Conservation (phyloP, 2,329 filamentous ascomycete genomes). For the Xylariales sp. region DNA sequence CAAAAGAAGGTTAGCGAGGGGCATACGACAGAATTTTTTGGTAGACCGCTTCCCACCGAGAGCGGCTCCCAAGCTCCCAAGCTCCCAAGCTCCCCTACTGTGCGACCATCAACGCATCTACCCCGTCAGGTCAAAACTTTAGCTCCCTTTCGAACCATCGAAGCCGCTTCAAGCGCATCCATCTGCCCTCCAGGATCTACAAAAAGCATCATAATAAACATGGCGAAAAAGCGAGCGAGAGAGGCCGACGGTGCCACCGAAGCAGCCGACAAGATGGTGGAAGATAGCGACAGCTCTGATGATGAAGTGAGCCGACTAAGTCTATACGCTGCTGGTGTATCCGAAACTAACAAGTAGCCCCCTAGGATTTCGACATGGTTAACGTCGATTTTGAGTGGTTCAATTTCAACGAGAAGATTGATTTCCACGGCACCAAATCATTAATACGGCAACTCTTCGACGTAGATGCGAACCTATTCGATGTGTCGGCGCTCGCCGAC, state of each 20-base stretch:
- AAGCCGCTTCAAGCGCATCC: neutral
- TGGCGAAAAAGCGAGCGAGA: slow-evolving; percentile 65
- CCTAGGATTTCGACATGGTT: slow-evolving; percentile 87
- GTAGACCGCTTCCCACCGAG: slow-evolving; percentile 42
- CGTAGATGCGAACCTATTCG: slow-evolving; percentile 84
- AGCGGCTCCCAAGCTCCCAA: slow-evolving; percentile 11
- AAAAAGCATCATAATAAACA: slow-evolving; percentile 42
- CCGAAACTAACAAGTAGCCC: slow-evolving; percentile 32
- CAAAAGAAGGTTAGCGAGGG: slow-evolving; percentile 56
- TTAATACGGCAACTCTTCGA: slow-evolving; percentile 93
- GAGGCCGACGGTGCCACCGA: slow-evolving; percentile 60
- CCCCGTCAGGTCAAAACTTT: slow-evolving; percentile 11
- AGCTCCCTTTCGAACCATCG: neutral
- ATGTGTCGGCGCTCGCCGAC: slow-evolving; percentile 87
- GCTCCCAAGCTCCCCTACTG: neutral
- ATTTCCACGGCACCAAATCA: slow-evolving; percentile 94
- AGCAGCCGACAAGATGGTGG: slow-evolving; percentile 61
- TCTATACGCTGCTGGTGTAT: neutral
- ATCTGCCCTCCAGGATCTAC: neutral
- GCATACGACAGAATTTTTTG: slow-evolving; percentile 54
- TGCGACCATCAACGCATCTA: slow-evolving; percentile 12
- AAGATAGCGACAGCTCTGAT: slow-evolving; percentile 61
- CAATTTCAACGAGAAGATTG: slow-evolving; percentile 87
- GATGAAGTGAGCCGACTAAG: slow-evolving; percentile 56
- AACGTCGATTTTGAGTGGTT: slow-evolving; percentile 99